Evolutionary conservation across 2,329 filamentous ascomycete species (phyloP), one percentile per base, ranked within the genome.

Genomic region (Ophiocordyceps camponoti-rufipedis): DNA sequence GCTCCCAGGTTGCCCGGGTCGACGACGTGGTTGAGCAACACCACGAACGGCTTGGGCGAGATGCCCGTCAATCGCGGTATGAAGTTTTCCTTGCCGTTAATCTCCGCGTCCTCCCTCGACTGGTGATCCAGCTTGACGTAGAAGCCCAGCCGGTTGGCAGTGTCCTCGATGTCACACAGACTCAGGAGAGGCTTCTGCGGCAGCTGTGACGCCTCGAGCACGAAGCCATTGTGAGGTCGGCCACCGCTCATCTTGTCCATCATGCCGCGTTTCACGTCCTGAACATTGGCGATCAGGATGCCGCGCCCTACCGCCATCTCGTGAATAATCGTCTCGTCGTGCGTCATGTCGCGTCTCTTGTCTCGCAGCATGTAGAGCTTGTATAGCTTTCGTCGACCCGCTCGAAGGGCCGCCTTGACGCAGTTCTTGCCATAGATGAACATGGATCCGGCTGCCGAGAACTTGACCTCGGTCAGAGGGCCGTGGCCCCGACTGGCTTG

Each of bases 1-100:
- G 80, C 86, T 40, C 91, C 91, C 1, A 96, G 67, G 57, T 98
- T 98, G 28, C 85, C 87, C 0, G 87, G 83, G 56, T 98, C 89
- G 10, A 86, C 65, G 35, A 93, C 79, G 45, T 81, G 75, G 53
- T 91, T 81, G 2, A 91, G 67, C 31, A 89, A 64, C 2, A 93
- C 65, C 9, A 93, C 68, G 29, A 93, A 69, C 0, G 85, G 85
- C 44, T 80, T 74, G 46, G 65, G 69, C 12, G 55, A 55, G 13
- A 56, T 48, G 28, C 54, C 51, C 48, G 52, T 58, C 13, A 54
- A 51, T 5, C 60, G 57, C 16, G 48, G 48, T 23, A 64, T 47
- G 49, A 85, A 76, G 2, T 64, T 59, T 14, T 73, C 64, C 0
- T 65, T 71, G 28, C 86, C 85, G 55, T 94, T 94, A 48, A 95